Conservation (phyloP, 2,329 filamentous ascomycete genomes). For the Xylaria sp. region DNA sequence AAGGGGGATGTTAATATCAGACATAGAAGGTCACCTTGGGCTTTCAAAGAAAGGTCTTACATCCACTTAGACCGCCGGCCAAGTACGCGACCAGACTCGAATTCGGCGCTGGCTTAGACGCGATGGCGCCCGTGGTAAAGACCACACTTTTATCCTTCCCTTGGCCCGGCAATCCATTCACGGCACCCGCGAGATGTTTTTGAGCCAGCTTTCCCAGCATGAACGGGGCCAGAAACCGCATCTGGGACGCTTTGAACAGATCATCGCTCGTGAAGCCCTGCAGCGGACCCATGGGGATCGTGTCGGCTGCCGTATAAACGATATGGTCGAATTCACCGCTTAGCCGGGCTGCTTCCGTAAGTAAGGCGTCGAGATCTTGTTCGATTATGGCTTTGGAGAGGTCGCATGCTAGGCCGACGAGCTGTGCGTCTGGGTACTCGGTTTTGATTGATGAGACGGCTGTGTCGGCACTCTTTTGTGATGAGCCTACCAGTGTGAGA, state of each 20-base stretch:
- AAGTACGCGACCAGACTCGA: conserved; percentile 26
- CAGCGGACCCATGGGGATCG: conserved; percentile 12
- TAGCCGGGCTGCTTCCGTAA: conserved; percentile 11
- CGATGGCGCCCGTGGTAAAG: conserved; percentile 26
- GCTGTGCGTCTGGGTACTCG: conserved; percentile 13
- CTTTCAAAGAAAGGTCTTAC: background rate
- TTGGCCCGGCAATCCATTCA: conserved; percentile 1
- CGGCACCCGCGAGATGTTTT: conserved; percentile 25
- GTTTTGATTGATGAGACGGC: conserved; percentile 22
- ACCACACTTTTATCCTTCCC: conserved; percentile 21
- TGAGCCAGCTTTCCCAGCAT: conserved; percentile 32
- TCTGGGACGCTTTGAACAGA: conserved; percentile 26
- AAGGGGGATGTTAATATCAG: background rate
- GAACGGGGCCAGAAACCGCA: conserved; percentile 33
- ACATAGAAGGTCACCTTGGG: background rate
- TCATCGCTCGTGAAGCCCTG: conserved; percentile 26
- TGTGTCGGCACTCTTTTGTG: conserved; percentile 19
- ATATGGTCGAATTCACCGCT: conserved; percentile 27
- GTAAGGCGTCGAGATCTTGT: conserved; percentile 24
- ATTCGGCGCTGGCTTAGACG: conserved; percentile 18
- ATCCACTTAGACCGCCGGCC: conserved; percentile 22
- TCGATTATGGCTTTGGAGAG: conserved; percentile 23
- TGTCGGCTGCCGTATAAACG: conserved; percentile 31
- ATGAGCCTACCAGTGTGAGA: conserved; percentile 25
- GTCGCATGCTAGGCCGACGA: conserved; percentile 24